These are phyloP conservation scores for Boletus patriciae DNA, from an alignment of 768 basidiomycete species.

Conservation along the genomic window DNA sequence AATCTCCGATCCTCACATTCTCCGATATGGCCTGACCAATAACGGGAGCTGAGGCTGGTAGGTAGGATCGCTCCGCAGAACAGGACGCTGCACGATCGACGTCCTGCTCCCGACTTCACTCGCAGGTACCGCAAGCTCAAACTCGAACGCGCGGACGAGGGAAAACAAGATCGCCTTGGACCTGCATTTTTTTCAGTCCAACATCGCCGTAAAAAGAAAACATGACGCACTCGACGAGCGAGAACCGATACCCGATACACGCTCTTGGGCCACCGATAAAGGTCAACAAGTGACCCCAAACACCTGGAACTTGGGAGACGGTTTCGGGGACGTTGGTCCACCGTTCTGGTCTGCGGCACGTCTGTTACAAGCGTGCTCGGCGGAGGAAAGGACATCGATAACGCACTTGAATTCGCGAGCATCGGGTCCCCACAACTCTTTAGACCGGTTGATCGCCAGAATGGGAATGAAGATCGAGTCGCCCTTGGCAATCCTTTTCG, in stretches of 20 bases:
- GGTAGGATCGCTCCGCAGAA: constrained; percentile 40
- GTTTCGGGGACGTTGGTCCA: constrained; percentile 54
- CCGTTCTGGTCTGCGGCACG: constrained; percentile 54
- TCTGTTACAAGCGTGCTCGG: neutral
- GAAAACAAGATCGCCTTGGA: constrained; percentile 49
- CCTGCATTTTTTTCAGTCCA: constrained; percentile 14
- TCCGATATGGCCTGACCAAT: constrained; percentile 12
- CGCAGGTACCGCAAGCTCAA: too few species aligned
- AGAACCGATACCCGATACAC: constrained; percentile 68
- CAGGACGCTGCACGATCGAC: constrained; percentile 14
- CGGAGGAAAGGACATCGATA: neutral
- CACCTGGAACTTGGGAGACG: constrained; percentile 50
- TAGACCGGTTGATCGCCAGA: constrained; percentile 49
- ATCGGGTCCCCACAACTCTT: constrained; percentile 62
- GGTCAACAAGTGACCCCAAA: constrained; percentile 58
- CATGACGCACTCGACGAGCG: constrained; percentile 51
- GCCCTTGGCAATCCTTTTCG: constrained; percentile 43
- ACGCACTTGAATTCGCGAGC: constrained; percentile 58
- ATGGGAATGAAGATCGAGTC: constrained; percentile 53
- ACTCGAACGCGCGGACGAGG: constrained; percentile 30
- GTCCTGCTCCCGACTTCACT: constrained; percentile 19
- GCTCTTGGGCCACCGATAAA: constrained; percentile 66
- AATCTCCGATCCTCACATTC: neutral
- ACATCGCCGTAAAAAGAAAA: neutral
- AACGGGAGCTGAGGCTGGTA: constrained; percentile 47